Base-by-base conservation (phyloP, 768 basidiomycete species). In the Pleurotus eryngii region DNA sequence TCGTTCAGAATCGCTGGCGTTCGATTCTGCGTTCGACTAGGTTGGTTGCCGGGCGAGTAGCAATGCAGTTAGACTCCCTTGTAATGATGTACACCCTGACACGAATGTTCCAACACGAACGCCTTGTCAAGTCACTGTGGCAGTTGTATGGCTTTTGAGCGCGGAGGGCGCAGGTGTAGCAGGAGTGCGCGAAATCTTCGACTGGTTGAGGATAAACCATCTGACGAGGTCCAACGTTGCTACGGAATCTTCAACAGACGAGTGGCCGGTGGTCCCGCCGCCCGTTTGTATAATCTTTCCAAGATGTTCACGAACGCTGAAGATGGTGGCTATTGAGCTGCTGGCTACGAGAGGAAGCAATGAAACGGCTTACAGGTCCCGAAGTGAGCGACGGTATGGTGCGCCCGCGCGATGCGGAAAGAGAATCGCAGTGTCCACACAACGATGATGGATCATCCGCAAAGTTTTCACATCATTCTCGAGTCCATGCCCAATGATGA, bases 401-500 rank as follows among this genome's bases (percentile, higher is more conserved):
- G 83, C 77, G 0, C 86, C 82, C 22, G 77, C 72, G 12, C 70
- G 66, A 69, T 98, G 97, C 7, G 92, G 94, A 65, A 95, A 96
- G 12, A 98, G 74, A 14, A 89, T 74, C 0, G 85, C 88, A 0
- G 97, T 98, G 65, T 99, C 97, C 27, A 99, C 80, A 59, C 93
- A 87, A 59, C 77, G 82, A 58, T 82, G 79, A 68, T 99, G 97
- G 1, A 98, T 73, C 64, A 98, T 85, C 14, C 97, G 81, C 60
- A 99, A 73, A 6, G 96, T 89, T 68, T 88, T 90, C 61, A 99
- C 74, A 68, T 99, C 97, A 69, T 98, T 98, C 60, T 98, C 96
- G 17, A 98, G 78, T 0, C 87, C 91, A 70, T 90, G 89, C 1
- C 96, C 96, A 55, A 98, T 86, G 37, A 98, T 74, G 61, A 98